Evolutionary conservation across 805 yeast genomes (phyloP), one percentile per base, ranked within the genome.

Genomic region (Candida xyloterini): DNA sequence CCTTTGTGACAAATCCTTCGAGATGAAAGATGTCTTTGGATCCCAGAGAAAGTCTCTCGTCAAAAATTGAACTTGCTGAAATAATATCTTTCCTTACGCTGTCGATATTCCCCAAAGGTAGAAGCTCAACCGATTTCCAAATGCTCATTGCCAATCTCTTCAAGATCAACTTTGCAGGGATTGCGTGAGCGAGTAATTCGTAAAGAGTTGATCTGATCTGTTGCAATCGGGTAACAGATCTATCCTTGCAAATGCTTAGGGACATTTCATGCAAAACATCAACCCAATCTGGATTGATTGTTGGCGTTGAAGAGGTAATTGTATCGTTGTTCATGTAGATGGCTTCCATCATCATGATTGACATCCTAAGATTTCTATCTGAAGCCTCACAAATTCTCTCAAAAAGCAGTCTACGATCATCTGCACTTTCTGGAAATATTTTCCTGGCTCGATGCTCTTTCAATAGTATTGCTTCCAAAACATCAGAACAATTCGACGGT

Each of bases 1-100:
- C 78, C 57, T 77, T 82, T 1, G 97, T 96, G 14, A 86, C 76
- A 57, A 88, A 93, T 1, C 98, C 99, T 66, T 93, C 99, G 39
- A 93, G 65, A 64, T 93, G 99, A 63, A 87, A 93, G 10, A 93
- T 91, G 27, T 89, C 86, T 62, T 93, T 93, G 43, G 76, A 76
- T 2, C 98, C 99, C 43, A 84, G 65, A 42, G 89, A 78, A 44
- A 93, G 70, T 42, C 99, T 74, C 54, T 93, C 96, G 57, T 93
- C 99, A 53, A 78, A 82, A 1, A 70, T 56, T 2, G 95, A 75
- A 2, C 84, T 82, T 5, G 78, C 63, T 7, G 74, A 74, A 9
- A 84, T 75, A 25, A 86, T 66, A 6, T 62, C 67, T n/a, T 60
- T 44, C 30, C 74, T 71, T 3, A 70, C 57, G 1, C 51, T 43